Percentiles rank a stretch among this genome's conserved stretches.
These are phyloP conservation scores for Rhizoclosmatium hyalinum DNA, from an alignment of 371 early-diverging fungal species.

Conservation along the genomic window DNA sequence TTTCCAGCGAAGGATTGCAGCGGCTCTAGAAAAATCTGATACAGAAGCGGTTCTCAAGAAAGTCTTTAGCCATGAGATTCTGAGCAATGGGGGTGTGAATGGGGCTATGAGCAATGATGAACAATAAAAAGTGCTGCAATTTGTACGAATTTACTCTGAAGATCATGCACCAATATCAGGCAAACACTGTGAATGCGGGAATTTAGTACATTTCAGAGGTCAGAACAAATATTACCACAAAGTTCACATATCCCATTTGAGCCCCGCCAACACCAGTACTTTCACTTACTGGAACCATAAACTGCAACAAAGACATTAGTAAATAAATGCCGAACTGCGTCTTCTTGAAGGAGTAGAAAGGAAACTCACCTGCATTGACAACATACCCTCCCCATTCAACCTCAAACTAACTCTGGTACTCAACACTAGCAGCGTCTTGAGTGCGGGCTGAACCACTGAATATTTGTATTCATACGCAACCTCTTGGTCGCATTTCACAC, in stretches of 20 bases:
- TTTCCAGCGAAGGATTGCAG: too few species aligned
- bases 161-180: constrained; percentile 8
- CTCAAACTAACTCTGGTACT: constrained; percentile 9
- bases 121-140: too few species aligned
- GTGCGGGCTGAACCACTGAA: constrained; percentile 8
- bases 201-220: neutral
- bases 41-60: too few species aligned
- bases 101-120: too few species aligned
- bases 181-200: constrained; percentile 10
- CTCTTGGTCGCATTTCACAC: neutral
- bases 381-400: constrained; percentile 18
- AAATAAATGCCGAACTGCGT: neutral
- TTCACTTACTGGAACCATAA: constrained; percentile 17
- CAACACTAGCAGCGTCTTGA: constrained; percentile 5
- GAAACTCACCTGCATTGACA: constrained; percentile 18
- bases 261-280: neutral
- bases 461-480: constrained; percentile 19
- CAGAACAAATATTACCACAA: constrained; percentile 16
- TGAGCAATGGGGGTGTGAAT: too few species aligned
- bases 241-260: constrained; percentile 17
- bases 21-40: too few species aligned
- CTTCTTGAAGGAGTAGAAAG: neutral
- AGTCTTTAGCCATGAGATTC: too few species aligned
- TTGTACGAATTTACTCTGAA: too few species aligned
- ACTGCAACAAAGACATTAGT: neutral